phyloP scores from a whole-genome alignment of 2,329 filamentous ascomycete species.

The Parascedosporium putredinis region DNA sequence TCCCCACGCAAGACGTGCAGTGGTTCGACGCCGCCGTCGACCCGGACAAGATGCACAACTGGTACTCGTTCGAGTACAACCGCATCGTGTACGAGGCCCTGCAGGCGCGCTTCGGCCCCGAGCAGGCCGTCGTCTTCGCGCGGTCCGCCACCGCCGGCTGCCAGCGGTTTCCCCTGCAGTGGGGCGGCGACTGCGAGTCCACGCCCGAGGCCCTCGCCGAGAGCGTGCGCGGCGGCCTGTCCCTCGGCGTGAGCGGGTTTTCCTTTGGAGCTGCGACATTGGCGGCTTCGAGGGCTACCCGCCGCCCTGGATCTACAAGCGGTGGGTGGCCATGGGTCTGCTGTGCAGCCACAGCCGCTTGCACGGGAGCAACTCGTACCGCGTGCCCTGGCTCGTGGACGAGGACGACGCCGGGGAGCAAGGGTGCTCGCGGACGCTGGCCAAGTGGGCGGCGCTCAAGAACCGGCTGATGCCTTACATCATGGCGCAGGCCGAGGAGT shows the following conservation, averaged over 20 bases:
- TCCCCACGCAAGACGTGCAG: slow-evolving; percentile 53
- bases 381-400: slow-evolving; percentile 66
- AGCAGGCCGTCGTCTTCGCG: slow-evolving; percentile 54
- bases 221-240: slow-evolving; percentile 54
- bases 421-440: slow-evolving; percentile 39
- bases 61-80: slow-evolving; percentile 66
- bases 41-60: slow-evolving; percentile 63
- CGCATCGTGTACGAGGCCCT: slow-evolving; percentile 57
- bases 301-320: slow-evolving; percentile 60
- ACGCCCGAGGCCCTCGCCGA: slow-evolving; percentile 66
- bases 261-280: slow-evolving; percentile 63
- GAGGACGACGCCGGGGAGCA: slow-evolving; percentile 46
- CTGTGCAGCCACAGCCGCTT: slow-evolving; percentile 60
- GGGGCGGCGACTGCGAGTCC: slow-evolving; percentile 68
- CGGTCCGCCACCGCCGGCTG: slow-evolving; percentile 57
- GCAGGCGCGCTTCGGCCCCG: slow-evolving; percentile 37
- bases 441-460: slow-evolving; percentile 39
- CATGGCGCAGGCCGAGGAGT: slow-evolving; percentile 30
- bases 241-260: slow-evolving; percentile 53
- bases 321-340: slow-evolving; percentile 68
- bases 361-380: slow-evolving; percentile 60
- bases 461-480: slow-evolving; percentile 42
- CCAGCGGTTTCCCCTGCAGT: slow-evolving; percentile 59
- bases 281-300: slow-evolving; percentile 62
- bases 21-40: slow-evolving; percentile 52